Evolutionary conservation across 352 stramenopile genomes (phyloP).

Genomic region (Globisporangium apiculatum): DNA sequence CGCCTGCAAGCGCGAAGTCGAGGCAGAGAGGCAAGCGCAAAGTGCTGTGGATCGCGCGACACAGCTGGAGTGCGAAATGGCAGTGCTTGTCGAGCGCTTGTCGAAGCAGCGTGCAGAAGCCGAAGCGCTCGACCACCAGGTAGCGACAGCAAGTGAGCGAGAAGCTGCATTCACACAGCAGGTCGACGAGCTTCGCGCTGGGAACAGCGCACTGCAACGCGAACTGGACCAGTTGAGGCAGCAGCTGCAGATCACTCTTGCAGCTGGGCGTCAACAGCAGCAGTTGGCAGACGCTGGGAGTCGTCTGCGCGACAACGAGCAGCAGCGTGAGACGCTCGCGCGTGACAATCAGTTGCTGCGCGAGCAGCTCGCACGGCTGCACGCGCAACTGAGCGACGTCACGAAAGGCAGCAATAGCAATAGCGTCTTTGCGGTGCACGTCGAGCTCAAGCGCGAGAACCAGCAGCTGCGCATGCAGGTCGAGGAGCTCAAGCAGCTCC

Average conservation of each 20-base stretch:
- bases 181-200: conserved; percentile 6
- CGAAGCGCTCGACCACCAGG: conserved; percentile 5
- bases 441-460: conserved; percentile 77
- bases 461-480: conserved; percentile 52
- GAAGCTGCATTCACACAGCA: conserved; percentile 4
- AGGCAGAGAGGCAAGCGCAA: neutral
- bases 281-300: conserved; percentile 1
- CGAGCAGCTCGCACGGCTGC: conserved; percentile 29
- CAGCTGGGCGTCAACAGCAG: conserved; percentile 10
- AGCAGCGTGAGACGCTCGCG: conserved; percentile 16
- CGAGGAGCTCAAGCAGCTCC: conserved; percentile 63
- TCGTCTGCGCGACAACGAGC: conserved; percentile 12
- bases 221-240: conserved; percentile 6
- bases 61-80: conserved; percentile 3
- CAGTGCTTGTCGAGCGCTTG: neutral
- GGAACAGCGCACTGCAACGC: conserved; percentile 11
- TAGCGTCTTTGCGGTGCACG: conserved; percentile 52
- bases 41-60: neutral
- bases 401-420: conserved; percentile 8
- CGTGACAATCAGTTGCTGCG: conserved; percentile 26
- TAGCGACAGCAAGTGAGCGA: neutral
- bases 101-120: neutral
- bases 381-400: conserved; percentile 27
- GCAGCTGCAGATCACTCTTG: conserved; percentile 4
- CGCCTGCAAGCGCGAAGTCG: neutral